These are phyloP conservation scores for Aspergillus transmontanensis DNA, from an alignment of 2,329 filamentous ascomycete genomes.

Conservation along the genomic window DNA sequence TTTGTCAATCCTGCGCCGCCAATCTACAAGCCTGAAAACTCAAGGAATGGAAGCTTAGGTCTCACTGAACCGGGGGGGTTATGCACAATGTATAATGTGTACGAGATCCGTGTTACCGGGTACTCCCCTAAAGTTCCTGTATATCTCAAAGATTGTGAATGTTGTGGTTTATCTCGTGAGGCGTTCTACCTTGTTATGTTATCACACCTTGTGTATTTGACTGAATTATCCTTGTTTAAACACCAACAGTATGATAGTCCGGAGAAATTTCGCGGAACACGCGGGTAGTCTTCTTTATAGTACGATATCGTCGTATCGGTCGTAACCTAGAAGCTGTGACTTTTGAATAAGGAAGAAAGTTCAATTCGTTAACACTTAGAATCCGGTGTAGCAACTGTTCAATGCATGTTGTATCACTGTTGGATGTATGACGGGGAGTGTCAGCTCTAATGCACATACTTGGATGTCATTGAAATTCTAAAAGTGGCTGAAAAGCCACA, in stretches of 20 bases:
- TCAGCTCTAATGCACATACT: too few relatives aligned
- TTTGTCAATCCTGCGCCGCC: neutral
- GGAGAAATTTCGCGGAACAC: too few relatives aligned
- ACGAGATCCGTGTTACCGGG: neutral
- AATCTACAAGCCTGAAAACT: neutral
- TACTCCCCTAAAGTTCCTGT: accelerated
- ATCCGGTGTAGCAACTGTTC: too few relatives aligned
- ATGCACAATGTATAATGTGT: neutral
- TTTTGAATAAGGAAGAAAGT: accelerated
- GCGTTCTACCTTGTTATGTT: neutral
- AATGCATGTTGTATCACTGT: accelerated
- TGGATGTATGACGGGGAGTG: too few relatives aligned
- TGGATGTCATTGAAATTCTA: too few relatives aligned
- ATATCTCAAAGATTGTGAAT: too few relatives aligned
- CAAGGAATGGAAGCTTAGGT: neutral
- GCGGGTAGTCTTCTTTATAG: too few relatives aligned
- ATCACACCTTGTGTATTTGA: neutral
- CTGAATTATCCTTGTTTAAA: neutral
- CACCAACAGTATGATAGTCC: too few relatives aligned
- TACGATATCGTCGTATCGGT: too few relatives aligned
- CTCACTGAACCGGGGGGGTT: neutral
- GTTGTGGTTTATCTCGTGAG: neutral
- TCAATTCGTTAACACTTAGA: too few relatives aligned
- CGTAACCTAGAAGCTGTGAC: neutral
- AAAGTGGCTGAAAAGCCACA: too few relatives aligned